Evolutionary conservation across 441 rosid genomes (phyloP).

Genomic region (Rhodomyrtus psidioides): DNA sequence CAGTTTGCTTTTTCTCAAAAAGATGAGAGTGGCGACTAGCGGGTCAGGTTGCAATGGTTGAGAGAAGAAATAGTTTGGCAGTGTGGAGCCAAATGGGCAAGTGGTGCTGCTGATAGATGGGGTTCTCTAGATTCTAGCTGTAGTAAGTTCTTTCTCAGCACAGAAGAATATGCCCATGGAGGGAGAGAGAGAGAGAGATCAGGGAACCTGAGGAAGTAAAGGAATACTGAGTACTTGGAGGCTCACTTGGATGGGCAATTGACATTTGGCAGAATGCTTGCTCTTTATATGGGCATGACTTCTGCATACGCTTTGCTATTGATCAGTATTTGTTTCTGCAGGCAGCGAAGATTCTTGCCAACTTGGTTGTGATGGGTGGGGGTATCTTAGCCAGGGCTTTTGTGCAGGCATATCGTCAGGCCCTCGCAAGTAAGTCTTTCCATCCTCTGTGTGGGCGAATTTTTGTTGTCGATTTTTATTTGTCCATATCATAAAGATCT

Average conservation of each 20-base stretch:
- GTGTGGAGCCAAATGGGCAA: not conserved
- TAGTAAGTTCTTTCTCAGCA: not conserved
- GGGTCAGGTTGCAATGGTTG: not conserved
- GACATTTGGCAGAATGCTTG: not conserved
- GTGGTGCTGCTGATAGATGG: not conserved
- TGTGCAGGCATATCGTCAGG: conserved; percentile 7
- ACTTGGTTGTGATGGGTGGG: conserved; percentile 5
- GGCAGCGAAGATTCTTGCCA: conserved; percentile 4
- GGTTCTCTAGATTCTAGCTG: not conserved
- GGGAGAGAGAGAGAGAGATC: not conserved
- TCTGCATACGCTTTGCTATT: not conserved
- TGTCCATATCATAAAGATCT: not conserved
- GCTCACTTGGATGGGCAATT: not conserved
- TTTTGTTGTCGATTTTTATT: too few relatives aligned
- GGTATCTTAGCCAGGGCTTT: conserved; percentile 4
- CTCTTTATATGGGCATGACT: not conserved
- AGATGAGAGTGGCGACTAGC: not conserved
- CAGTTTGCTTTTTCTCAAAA: not conserved
- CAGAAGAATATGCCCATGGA: not conserved
- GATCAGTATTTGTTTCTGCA: not conserved
- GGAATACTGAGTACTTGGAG: not conserved
- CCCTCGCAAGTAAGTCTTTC: not conserved
- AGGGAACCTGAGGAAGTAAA: not conserved
- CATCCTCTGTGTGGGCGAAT: not conserved
- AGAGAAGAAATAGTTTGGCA: not conserved